These are phyloP conservation scores for Lupinus albus DNA, from an alignment of 306 rosid species.

Conservation along the genomic window DNA sequence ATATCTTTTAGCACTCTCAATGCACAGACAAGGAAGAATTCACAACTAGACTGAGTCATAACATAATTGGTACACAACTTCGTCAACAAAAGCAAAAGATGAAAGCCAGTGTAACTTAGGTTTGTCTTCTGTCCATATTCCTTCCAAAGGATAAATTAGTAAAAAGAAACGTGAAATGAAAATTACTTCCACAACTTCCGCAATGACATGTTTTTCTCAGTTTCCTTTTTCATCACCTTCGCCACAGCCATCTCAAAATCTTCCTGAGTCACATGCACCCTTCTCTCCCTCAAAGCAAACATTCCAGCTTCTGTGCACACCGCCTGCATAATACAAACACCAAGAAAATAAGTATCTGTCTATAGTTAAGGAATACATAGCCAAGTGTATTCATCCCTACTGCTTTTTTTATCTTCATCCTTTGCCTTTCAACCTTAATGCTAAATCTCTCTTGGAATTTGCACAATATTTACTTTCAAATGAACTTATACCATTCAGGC, in stretches of 20 bases:
- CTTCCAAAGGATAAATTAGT: conserved; percentile 18
- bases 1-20: background rate
- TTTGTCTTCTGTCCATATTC: conserved; percentile 34
- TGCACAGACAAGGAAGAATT: conserved; percentile 29
- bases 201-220: conserved; percentile 90
- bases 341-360: background rate
- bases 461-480: conserved; percentile 7
- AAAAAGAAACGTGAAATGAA: conserved; percentile 34
- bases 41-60: conserved; percentile 24
- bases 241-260: conserved; percentile 99
- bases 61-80: conserved; percentile 39
- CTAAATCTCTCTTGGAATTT: background rate
- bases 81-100: conserved; percentile 38
- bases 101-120: conserved; percentile 23
- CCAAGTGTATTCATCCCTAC: background rate
- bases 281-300: conserved; percentile 97
- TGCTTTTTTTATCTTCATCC: background rate
- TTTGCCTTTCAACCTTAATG: background rate
- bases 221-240: conserved; percentile 99
- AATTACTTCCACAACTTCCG: conserved; percentile 94
- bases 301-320: conserved; percentile 99
- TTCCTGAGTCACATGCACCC: conserved; percentile 95
- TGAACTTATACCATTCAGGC: conserved; percentile 6
- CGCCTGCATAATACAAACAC: conserved; percentile 57
- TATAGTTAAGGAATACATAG: background rate